Conservation (phyloP, 2,329 filamentous ascomycete species). For the Penicillium sumatraense region DNA sequence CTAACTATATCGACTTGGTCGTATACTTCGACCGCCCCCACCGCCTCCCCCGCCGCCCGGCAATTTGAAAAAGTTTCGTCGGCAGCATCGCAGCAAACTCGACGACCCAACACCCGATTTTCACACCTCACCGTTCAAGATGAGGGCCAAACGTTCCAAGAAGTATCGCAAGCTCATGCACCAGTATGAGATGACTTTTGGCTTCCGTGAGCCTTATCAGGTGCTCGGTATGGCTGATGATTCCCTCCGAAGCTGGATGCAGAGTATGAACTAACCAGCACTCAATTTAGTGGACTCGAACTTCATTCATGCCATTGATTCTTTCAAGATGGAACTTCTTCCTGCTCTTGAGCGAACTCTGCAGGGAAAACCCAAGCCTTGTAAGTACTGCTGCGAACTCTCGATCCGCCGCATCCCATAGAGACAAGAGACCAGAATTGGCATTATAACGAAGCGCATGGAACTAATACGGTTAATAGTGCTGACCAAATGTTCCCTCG, state of each 20-base stretch:
- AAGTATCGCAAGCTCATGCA: conserved; percentile 92
- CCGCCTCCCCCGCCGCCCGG: conserved; percentile 34
- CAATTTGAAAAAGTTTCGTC: conserved; percentile 42
- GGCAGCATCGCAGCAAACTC: conserved; percentile 13
- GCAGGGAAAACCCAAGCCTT: conserved; percentile 82
- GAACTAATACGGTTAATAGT: conserved; percentile 54
- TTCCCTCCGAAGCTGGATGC: conserved; percentile 10
- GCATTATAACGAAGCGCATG: not conserved
- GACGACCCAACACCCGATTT: conserved; percentile 12
- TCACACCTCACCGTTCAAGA: conserved; percentile 43
- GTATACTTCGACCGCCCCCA: conserved; percentile 8
- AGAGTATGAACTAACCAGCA: conserved; percentile 18
- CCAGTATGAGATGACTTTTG: conserved; percentile 83
- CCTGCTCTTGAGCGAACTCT: conserved; percentile 78
- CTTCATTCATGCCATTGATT: conserved; percentile 78
- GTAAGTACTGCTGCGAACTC: conserved; percentile 52
- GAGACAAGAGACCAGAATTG: not conserved
- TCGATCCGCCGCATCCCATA: not conserved
- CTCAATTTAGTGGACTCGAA: conserved; percentile 73
- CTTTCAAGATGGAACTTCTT: conserved; percentile 88
- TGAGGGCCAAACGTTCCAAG: conserved; percentile 72
- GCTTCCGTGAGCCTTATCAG: conserved; percentile 94
- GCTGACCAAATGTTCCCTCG: conserved; percentile 70
- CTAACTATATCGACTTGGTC: too few species aligned
- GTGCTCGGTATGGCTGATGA: conserved; percentile 72